Percentiles rank a stretch among this genome's conserved stretches.
Evolutionary conservation across 805 yeast genomes (phyloP).

Genomic region (Saccharomycopsis olivae): DNA sequence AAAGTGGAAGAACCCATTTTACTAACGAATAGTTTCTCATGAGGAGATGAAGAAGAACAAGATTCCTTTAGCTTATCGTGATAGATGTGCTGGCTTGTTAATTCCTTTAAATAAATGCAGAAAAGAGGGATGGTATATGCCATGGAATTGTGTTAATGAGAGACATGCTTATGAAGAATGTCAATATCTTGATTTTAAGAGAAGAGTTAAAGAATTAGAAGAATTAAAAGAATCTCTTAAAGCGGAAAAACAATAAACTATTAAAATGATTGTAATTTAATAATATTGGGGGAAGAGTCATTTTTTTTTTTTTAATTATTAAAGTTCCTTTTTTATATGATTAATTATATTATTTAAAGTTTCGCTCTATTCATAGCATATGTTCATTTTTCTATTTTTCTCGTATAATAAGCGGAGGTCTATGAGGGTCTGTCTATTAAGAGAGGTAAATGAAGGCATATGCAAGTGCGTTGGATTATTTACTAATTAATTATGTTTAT

Average conservation of each 20-base stretch:
- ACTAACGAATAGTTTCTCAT: constrained; percentile 43
- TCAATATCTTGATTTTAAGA: constrained; percentile 68
- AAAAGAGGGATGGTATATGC: constrained; percentile 43
- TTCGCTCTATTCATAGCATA: no score
- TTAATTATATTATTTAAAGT: no score
- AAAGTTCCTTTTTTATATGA: no score
- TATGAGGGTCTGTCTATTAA: no score
- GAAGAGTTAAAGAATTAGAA: constrained; percentile 67
- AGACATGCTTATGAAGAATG: constrained; percentile 82
- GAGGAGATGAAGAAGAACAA: constrained; percentile 75
- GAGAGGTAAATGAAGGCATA: no score
- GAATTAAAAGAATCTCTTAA: constrained; percentile 29
- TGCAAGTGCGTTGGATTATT: no score
- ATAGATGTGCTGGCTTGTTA: constrained; percentile 63
- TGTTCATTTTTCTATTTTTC: no score
- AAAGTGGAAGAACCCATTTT: background rate
- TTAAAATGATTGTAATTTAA: no score
- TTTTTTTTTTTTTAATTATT: no score
- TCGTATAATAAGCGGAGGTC: no score
- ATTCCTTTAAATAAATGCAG: constrained; percentile 56
- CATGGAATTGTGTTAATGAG: constrained; percentile 69
- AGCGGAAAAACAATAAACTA: constrained; percentile 1
- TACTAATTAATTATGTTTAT: no score
- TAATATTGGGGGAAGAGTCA: no score
- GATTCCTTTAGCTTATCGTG: constrained; percentile 73